These are phyloP conservation scores for Ephemerocybe angulata DNA, from an alignment of 768 basidiomycete genomes.

Conservation along the genomic window DNA sequence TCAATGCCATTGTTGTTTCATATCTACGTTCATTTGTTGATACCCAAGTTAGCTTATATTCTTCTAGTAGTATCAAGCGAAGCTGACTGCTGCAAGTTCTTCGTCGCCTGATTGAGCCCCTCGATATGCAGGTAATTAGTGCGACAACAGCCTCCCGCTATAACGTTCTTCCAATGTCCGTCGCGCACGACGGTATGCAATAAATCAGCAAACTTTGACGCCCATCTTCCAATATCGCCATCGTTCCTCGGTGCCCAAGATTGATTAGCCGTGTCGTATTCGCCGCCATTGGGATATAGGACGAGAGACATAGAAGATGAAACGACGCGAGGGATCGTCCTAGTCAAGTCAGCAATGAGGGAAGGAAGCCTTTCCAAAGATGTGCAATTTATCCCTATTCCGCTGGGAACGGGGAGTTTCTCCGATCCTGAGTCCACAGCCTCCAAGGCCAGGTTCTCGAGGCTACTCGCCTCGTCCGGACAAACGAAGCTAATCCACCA, in stretches of 20 bases:
- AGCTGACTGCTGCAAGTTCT: too few relatives aligned
- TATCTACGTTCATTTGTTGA: neutral
- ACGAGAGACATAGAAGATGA: constrained; percentile 41
- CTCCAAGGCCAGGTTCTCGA: constrained; percentile 41
- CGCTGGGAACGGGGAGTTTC: constrained; percentile 37
- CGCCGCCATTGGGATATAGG: constrained; percentile 70
- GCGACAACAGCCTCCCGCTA: constrained; percentile 72
- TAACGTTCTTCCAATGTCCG: constrained; percentile 43
- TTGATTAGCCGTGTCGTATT: constrained; percentile 46
- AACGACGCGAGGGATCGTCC: constrained; percentile 21
- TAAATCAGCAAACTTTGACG: constrained; percentile 25
- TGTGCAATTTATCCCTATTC: constrained; percentile 77
- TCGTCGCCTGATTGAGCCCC: neutral
- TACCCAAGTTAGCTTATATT: too few relatives aligned
- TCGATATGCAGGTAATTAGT: constrained; percentile 3
- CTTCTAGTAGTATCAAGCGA: too few relatives aligned
- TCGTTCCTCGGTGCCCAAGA: constrained; percentile 35
- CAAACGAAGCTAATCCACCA: constrained; percentile 78
- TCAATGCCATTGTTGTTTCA: too few relatives aligned
- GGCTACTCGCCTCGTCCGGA: constrained; percentile 33
- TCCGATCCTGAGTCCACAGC: constrained; percentile 28
- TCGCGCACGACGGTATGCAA: constrained; percentile 4
- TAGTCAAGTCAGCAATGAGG: constrained; percentile 32
- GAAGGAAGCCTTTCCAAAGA: constrained; percentile 38
- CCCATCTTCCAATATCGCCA: constrained; percentile 31